Conservation (phyloP, 2,329 filamentous ascomycete genomes). For the Monosporascus sp. region DNA sequence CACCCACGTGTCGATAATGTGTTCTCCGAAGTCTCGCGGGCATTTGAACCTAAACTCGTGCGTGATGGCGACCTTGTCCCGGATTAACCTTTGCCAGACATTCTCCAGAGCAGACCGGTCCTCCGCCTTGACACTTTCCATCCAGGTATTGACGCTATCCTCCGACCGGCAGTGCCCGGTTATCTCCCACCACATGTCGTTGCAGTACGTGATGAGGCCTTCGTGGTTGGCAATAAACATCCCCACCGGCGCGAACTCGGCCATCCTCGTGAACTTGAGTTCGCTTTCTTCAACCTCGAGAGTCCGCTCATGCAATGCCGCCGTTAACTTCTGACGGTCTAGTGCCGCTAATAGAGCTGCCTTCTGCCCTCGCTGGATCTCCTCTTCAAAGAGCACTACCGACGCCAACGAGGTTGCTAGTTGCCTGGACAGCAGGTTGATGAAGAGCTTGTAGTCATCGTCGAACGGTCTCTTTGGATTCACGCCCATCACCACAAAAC, state of each 20-base stretch:
- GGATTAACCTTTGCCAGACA: constrained; percentile 58
- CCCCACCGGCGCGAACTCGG: constrained; percentile 76
- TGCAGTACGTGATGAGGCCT: constrained; percentile 72
- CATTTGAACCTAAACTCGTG: constrained; percentile 73
- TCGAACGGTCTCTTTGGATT: constrained; percentile 77
- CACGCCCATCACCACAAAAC: constrained; percentile 72
- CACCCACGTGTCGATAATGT: constrained; percentile 66
- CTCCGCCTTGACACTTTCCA: constrained; percentile 64
- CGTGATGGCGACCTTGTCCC: constrained; percentile 58
- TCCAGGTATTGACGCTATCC: constrained; percentile 60
- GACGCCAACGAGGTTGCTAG: constrained; percentile 76
- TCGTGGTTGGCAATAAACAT: constrained; percentile 75
- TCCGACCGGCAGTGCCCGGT: constrained; percentile 59
- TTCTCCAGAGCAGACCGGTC: constrained; percentile 54
- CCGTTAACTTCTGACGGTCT: constrained; percentile 71
- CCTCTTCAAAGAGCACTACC: constrained; percentile 77
- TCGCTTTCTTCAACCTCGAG: constrained; percentile 63
- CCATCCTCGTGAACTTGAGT: constrained; percentile 77
- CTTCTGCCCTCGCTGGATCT: constrained; percentile 68
- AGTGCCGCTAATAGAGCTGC: constrained; percentile 70
- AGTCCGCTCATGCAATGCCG: constrained; percentile 64
- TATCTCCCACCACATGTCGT: constrained; percentile 73
- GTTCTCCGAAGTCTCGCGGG: constrained; percentile 55
- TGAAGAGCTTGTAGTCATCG: constrained; percentile 73
- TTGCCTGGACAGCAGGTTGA: constrained; percentile 69